phyloP scores from a whole-genome alignment of 139 green algal genomes.

The Chlorella sorokiniana region DNA sequence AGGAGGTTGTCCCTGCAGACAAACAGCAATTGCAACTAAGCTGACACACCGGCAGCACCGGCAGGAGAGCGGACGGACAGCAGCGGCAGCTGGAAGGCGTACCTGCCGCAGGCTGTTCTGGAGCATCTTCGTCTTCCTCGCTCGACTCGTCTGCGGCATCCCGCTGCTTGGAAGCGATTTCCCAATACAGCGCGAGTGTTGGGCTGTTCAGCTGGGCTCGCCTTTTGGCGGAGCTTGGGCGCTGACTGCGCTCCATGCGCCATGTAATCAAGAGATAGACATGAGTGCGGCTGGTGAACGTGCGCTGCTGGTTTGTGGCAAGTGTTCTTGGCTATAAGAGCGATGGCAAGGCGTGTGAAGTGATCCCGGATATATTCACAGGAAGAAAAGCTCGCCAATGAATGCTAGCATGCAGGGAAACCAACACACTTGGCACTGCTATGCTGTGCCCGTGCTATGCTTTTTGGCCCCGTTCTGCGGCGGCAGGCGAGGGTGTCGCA shows the following conservation, averaged over 20 bases:
- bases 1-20: not conserved
- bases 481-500: too few species aligned
- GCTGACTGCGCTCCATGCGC: not conserved
- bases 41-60: too few species aligned
- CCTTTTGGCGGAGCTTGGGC: not conserved
- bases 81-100: not conserved
- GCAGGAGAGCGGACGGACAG: not conserved
- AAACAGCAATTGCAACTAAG: too few species aligned
- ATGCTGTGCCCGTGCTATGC: too few species aligned
- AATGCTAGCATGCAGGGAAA: not conserved
- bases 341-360: too few species aligned
- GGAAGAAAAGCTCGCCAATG: not conserved
- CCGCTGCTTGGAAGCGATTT: not conserved
- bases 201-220: not conserved
- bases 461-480: too few species aligned
- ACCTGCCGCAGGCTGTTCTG: not conserved
- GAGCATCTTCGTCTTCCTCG: constrained; percentile 3
- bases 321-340: too few species aligned
- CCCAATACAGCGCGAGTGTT: constrained; percentile 10
- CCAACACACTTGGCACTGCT: not conserved
- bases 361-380: not conserved
- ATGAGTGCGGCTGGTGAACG: too few species aligned
- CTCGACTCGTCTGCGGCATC: not conserved
- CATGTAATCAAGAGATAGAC: not conserved
- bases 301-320: not conserved